Base-by-base conservation (phyloP, 805 yeast genomes). In the Clavispora fructus region DNA sequence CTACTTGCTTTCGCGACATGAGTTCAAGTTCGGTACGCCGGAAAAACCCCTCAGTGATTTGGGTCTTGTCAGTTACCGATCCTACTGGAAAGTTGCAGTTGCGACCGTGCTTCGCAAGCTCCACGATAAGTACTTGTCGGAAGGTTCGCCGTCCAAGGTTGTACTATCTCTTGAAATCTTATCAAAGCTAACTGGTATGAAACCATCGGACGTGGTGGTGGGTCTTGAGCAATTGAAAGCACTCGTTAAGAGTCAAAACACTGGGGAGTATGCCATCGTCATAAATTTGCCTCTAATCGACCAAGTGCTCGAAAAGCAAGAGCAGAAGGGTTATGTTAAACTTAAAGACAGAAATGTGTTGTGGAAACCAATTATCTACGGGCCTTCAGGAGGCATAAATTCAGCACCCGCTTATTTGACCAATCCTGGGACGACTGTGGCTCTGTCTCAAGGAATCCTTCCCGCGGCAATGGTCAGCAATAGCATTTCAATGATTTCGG, bases 1-100 rank as follows among this genome's bases (percentile, higher is more conserved):
- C 46, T 94, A 94, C 60, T 65, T 90, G 14, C 67, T 94, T 41
- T 78, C 94, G 1, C 71, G 85, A 43, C 74, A 79, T 47, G 97
- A 92, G 61, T 81, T 77, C 55, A 84, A 83, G 51, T 76, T 77
- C 46, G 99, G 98, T 0, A 87, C 97, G 0, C 99, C 99, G 0
- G 99, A 94, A 58, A 92, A 91, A 59, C 99, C 99, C 0, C 71
- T 92, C 47, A 84, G 94, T 54, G 91, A 86, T 52, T 68, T 92
- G 45, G 99, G 99, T 0, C 67, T 90, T 42, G 64, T 86, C 28
- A 86, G 97, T 49, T 94, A 92, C 63, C 70, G 95, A 51, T 86
- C 82, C 55, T 92, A 86, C 63, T 94, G 98, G 98, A 83, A 78
- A 54, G 67, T 80, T 1, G 72, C 83, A 4, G 67, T 89, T 25